phyloP scores from a whole-genome alignment of 352 stramenopile genomes.

The Phytophthora ramorum region DNA sequence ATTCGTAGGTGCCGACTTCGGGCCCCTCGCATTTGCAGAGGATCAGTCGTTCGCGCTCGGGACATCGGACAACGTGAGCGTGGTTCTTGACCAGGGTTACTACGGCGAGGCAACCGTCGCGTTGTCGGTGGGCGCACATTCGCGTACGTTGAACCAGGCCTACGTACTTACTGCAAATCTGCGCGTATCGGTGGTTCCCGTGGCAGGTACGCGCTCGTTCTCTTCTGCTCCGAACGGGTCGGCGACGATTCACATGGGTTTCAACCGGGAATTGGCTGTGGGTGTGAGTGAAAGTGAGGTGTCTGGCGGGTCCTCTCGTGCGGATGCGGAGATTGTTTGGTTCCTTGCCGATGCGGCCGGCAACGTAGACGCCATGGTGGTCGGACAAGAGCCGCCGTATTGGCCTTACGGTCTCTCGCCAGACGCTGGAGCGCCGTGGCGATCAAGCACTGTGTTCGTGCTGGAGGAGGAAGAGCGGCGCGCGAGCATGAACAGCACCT shows the following conservation, averaged over 20 bases:
- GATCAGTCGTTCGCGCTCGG: constrained; percentile 8
- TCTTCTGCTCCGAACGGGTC: constrained; percentile 14
- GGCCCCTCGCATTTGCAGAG: constrained; percentile 11
- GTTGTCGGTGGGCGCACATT: constrained; percentile 15
- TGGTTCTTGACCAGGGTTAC: not conserved
- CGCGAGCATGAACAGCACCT: too few species aligned
- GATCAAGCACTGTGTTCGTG: constrained; percentile 4
- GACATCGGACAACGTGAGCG: too few species aligned
- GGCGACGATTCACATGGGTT: constrained; percentile 13
- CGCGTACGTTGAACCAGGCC: not conserved
- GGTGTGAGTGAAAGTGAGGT: constrained; percentile 6
- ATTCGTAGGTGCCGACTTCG: constrained; percentile 1
- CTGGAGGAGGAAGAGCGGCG: not conserved
- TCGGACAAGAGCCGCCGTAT: constrained; percentile 3
- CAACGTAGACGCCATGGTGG: constrained; percentile 7
- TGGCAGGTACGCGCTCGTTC: constrained; percentile 9
- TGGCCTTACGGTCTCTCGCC: constrained; percentile 3
- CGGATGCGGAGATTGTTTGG: constrained; percentile 1
- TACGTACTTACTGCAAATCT: constrained; percentile 10
- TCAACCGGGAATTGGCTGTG: constrained; percentile 25
- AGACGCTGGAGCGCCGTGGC: not conserved
- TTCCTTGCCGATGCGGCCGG: constrained; percentile 4
- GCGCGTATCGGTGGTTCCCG: constrained; percentile 20
- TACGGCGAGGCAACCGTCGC: constrained; percentile 9
- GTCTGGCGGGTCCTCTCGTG: not conserved